These are phyloP conservation scores for Marasmius sp. DNA, from an alignment of 1,284 basidiomycete genomes.

Conservation along the genomic window DNA sequence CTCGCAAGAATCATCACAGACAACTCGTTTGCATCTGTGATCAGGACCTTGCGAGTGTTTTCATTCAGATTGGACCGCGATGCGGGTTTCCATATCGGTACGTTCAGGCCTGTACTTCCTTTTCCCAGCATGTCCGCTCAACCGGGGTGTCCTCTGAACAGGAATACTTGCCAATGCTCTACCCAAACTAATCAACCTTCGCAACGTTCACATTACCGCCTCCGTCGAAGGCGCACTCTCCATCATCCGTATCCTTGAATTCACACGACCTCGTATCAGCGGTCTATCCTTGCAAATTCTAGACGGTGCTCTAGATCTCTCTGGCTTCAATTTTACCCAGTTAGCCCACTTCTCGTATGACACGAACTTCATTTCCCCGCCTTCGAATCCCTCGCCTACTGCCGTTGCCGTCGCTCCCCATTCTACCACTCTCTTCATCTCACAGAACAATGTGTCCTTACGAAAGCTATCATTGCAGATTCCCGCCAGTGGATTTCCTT, in stretches of 20 bases:
- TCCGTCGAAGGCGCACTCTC: conserved; percentile 51
- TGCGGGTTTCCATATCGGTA: conserved; percentile 65
- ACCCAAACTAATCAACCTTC: conserved; percentile 57
- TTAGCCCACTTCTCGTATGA: conserved; percentile 59
- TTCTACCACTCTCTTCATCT: conserved; percentile 36
- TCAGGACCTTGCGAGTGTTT: conserved; percentile 59
- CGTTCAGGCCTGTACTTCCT: conserved; percentile 10
- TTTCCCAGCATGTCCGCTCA: neutral
- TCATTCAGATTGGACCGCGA: conserved; percentile 46
- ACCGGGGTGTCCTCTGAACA: conserved; percentile 19
- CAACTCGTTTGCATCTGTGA: conserved; percentile 53
- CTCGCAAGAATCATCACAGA: conserved; percentile 66
- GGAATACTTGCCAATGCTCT: conserved; percentile 70
- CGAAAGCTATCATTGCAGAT: conserved; percentile 57
- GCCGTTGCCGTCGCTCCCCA: neutral
- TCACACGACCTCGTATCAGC: conserved; percentile 47
- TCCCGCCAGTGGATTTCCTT: conserved; percentile 55
- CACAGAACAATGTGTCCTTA: conserved; percentile 52
- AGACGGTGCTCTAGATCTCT: conserved; percentile 51
- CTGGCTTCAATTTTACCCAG: conserved; percentile 55
- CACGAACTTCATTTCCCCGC: conserved; percentile 22
- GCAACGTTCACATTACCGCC: conserved; percentile 61
- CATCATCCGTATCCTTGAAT: conserved; percentile 53
- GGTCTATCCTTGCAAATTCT: conserved; percentile 57
- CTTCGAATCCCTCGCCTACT: conserved; percentile 19